These are phyloP conservation scores for Metrosideros polymorpha DNA, from an alignment of 441 rosid genomes.

Conservation along the genomic window DNA sequence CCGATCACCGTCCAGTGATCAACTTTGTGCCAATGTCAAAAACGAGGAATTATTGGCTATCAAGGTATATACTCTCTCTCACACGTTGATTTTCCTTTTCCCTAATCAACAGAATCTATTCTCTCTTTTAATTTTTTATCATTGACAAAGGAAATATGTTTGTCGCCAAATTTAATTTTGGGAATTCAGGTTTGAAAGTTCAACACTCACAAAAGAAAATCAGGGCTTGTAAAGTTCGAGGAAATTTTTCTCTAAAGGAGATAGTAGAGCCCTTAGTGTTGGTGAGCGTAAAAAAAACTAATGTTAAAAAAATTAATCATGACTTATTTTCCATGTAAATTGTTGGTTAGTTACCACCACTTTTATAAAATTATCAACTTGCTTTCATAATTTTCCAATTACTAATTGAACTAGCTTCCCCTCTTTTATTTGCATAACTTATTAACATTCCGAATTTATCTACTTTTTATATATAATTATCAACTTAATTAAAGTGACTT, in stretches of 20 bases:
- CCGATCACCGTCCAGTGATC: background rate
- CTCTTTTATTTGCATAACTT: background rate
- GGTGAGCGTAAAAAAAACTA: too few species aligned
- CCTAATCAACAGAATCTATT: background rate
- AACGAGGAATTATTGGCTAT: slow-evolving; percentile 4
- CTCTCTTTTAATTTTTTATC: background rate
- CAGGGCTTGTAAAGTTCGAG: background rate
- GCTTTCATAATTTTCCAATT: background rate
- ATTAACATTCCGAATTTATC: background rate
- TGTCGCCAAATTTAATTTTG: background rate
- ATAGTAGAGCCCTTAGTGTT: too few species aligned
- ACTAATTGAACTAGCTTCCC: background rate
- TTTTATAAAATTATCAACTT: background rate
- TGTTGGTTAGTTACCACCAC: background rate
- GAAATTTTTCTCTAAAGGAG: background rate
- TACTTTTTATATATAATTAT: background rate
- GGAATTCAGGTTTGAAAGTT: background rate
- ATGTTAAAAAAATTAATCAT: background rate
- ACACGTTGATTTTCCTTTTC: background rate
- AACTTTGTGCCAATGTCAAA: background rate
- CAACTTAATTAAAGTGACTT: background rate
- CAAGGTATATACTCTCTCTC: slow-evolving; percentile 16
- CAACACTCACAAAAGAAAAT: background rate
- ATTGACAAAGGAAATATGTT: background rate
- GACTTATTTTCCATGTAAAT: background rate